Evolutionary conservation across 2,329 filamentous ascomycete species (phyloP), one percentile per base, ranked within the genome.

Genomic region (Trichophyton benhamiae): DNA sequence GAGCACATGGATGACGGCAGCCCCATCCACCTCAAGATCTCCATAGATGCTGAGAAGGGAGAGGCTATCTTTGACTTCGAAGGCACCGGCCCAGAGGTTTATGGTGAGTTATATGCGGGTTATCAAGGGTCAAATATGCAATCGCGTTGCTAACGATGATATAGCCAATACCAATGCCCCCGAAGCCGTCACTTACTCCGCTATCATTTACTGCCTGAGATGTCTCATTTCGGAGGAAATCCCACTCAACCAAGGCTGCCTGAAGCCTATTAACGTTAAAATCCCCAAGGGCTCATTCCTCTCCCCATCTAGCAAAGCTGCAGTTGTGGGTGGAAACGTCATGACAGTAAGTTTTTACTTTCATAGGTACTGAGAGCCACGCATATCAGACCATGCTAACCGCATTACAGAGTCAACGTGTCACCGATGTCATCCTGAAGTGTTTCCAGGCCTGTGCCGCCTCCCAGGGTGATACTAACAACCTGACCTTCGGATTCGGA

Each of bases 1-100:
- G 89, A 94, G 68, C 87, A 84, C 73, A 92, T 91, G 87, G 89
- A 94, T 67, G 88, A 92, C 67, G 88, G 88, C 33, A 87, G 82
- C n/a, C 86, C 87, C 0, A 91, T 92, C 67, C 79, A 83, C 57
- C 78, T 92, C 9, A 84, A 83, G 62, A 81, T 94, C 2, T 83
- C 82, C 0, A 91, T 94, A 63, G 82, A 91, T 68, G 80, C 80
- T 0, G 79, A 85, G 1, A 84, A 86, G 49, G 88, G 88, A 13
- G 83, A 87, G 65, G 89, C 89, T 0, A 74, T 86, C 0, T 92
- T 91, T 69, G 83, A 91, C 72, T 87, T 91, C 71, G 79, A 79
- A 0, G 88, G 88, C n/a, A 91, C 88, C 0, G 88, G 87, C 0
- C 84, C 85, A 0, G 87, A 91, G 72, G 84, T 89, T 6, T 88